phyloP scores from a whole-genome alignment of 1,284 basidiomycete species.

The Ustilago crameri region DNA sequence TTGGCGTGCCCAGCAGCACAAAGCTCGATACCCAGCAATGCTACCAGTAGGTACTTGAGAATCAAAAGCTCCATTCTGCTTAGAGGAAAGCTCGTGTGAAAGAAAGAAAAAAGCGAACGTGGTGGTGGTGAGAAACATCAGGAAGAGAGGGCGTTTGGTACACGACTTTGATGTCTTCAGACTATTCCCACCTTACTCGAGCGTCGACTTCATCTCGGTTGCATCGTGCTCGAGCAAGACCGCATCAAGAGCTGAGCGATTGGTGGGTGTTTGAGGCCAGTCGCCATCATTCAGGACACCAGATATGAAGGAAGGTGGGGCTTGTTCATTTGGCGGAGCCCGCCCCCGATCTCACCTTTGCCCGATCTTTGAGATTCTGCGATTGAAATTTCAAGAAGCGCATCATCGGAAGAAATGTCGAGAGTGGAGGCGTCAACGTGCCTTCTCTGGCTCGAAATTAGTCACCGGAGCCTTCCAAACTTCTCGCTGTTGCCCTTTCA shows the following conservation, averaged over 20 bases:
- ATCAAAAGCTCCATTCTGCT: background rate
- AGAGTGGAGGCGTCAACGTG: constrained; percentile 4
- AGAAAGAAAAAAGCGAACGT: background rate
- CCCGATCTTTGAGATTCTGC: too few relatives aligned
- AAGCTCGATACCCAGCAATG: background rate
- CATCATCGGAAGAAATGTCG: background rate
- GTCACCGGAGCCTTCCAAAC: constrained; percentile 2
- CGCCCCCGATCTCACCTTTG: too few relatives aligned
- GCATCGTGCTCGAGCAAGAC: too few relatives aligned
- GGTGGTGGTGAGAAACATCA: background rate
- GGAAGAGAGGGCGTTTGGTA: background rate
- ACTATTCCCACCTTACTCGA: too few relatives aligned
- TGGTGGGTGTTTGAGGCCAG: too few relatives aligned
- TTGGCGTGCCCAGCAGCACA: background rate
- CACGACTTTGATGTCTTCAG: too few relatives aligned
- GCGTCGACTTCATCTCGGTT: too few relatives aligned
- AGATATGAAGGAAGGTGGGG: too few relatives aligned
- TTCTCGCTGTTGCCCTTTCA: background rate
- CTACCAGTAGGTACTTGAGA: background rate
- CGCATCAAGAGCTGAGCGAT: too few relatives aligned
- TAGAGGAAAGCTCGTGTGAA: background rate
- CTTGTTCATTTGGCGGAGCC: too few relatives aligned
- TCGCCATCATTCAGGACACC: too few relatives aligned
- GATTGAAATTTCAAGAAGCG: background rate
- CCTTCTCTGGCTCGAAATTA: too few relatives aligned